Evolutionary conservation across 2,329 filamentous ascomycete genomes (phyloP), one percentile per base, ranked within the genome.

Genomic region (Zymoseptoria brevis): DNA sequence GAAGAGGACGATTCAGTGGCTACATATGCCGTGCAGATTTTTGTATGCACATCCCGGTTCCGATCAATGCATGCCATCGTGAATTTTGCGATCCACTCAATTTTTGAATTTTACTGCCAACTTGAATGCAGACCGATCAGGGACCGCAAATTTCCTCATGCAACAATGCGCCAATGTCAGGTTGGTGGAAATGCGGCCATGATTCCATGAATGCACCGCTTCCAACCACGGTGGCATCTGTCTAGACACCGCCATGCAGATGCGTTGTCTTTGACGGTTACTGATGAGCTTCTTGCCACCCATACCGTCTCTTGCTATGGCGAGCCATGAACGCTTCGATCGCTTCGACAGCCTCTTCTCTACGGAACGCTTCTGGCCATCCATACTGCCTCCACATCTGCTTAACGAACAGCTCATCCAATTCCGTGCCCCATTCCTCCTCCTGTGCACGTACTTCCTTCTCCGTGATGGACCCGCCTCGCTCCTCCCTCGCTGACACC

Each of bases 401-500:
- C 19, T 45, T 56, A 16, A 56, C 30, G 50, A 56, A 56, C 54
- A 49, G 54, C 54, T 45, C 48, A 49, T 56, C 54, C 19, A 56
- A 30, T 21, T 56, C 54, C 13, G 54, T 56, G 7, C 54, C 54
- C 54, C 54, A 56, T 3, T 29, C 19, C 9, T 50, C 54, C 9
- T 13, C 24, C 54, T 56, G 54, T 22, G 30, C 35, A 6, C 21
- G n/a, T 7, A 56, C 54, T 29, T 49, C 30, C 1, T 49, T 45
- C 21, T 56, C 54, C 4, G 19, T 16, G 7, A 56, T 50, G 22
- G 21, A 8, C 8, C 50, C 35, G 8, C 6, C 8, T 22, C 21
- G 16, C 11, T 56, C 54, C 21, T 11, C 4, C 54, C 41, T 41
- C 3, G 11, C 5, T 13, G 6, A 6, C 11, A 41, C 30, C 19